Percentiles rank a stretch among this genome's conserved stretches.
Evolutionary conservation across 768 basidiomycete species (phyloP).

Genomic region (Leccinum incarnatum): DNA sequence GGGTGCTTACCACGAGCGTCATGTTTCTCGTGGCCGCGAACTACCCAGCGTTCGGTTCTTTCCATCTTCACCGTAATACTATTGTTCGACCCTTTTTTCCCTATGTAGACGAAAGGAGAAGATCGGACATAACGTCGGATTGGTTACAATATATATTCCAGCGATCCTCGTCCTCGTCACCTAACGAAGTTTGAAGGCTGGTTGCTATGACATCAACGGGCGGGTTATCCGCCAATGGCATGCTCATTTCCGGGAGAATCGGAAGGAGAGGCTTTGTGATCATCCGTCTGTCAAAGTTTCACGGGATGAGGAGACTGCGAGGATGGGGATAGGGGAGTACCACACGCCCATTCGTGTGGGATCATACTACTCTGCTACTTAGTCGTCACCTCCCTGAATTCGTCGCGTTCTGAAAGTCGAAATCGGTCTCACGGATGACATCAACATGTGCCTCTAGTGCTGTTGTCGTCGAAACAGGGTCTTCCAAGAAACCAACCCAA

Average conservation of each 20-base stretch:
- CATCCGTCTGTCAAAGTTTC: background rate
- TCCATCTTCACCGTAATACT: constrained; percentile 1
- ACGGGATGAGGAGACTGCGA: background rate
- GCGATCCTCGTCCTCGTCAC: background rate
- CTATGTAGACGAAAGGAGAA: background rate
- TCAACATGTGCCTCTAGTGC: background rate
- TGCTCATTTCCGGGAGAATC: background rate
- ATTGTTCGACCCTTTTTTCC: background rate
- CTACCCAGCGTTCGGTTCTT: background rate
- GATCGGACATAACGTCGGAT: background rate
- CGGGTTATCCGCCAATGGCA: background rate
- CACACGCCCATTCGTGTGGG: background rate
- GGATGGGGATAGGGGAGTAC: background rate
- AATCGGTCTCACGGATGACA: background rate
- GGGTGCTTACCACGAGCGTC: background rate
- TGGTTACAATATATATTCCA: background rate
- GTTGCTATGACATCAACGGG: background rate
- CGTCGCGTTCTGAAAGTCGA: background rate
- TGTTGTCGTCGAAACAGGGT: background rate
- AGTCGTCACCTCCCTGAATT: background rate
- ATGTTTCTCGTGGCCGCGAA: background rate
- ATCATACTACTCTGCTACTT: background rate
- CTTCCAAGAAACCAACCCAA: background rate
- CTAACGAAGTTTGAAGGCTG: background rate
- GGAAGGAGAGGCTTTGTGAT: background rate